Evolutionary conservation across 2,329 filamentous ascomycete genomes (phyloP), one percentile per base, ranked within the genome.

Genomic region (Arthroderma uncinatum): DNA sequence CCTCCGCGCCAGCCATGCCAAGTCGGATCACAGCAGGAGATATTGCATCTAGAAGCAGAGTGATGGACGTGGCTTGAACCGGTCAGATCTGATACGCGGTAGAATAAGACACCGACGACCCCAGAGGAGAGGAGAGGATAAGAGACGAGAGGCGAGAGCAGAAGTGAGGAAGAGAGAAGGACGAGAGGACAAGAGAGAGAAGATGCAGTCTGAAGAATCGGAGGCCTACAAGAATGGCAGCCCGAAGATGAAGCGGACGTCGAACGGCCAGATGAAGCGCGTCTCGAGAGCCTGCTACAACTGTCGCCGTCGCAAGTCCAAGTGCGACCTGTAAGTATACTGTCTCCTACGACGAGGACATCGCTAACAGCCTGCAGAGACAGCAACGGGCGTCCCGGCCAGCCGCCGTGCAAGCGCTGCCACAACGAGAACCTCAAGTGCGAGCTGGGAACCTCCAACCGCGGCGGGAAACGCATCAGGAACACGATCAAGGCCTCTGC

Each of bases 351-450:
- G n/a, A n/a, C n/a, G n/a, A n/a, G n/a, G n/a, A n/a, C n/a, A n/a
- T 36, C 10, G n/a, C 53, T 54, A 8, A 54, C 12, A 44, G 55
- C 61, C 54, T 47, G 47, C 44, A 71, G 74, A 65, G 66, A 75
- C 64, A 65, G 69, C 65, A 71, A 78, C 73, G 70, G 78, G 68
- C 67, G 72, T 70, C 68, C 77, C 65, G 67, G 76, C 66, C 65
- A 76, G 72, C 74, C 74, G 28, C 81, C 81, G 25, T 83, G 81
- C 62, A 75, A 79, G 54, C 72, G 81, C 56, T 83, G 81, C 68
- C 76, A 79, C 60, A 76, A 77, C 62, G 79, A 82, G 61, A 73
- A 75, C 57, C 78, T 79, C 55, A 79, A 82, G 59, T 83, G 81
- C 65, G 74, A 83, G 9, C 74, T 83, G 19, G 80, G 79, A 6